Evolutionary conservation across 2,329 filamentous ascomycete genomes (phyloP), one percentile per base, ranked within the genome.

Genomic region (Magnaporthiopsis incrustans): DNA sequence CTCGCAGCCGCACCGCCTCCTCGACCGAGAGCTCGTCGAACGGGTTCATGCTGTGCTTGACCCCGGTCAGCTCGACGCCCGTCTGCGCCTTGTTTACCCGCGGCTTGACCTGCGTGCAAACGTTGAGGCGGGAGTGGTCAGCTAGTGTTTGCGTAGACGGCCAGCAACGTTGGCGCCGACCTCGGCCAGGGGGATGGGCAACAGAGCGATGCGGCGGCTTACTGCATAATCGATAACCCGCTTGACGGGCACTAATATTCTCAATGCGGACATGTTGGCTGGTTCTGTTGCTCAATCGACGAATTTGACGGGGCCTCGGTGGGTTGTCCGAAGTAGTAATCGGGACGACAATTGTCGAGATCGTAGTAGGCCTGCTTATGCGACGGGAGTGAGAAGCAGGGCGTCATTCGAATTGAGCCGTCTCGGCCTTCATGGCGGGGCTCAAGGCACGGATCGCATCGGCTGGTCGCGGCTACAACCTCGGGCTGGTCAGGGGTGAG

Each of bases 1-100:
- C 94, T 77, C 95, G 93, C 74, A 99, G 89, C 57, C 91, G 92
- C 62, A 97, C 91, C 62, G 93, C 91, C 81, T 98, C 95, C 80
- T 99, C 95, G 77, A 99, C 88, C 58, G 92, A 96, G 73, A 99
- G 90, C 78, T 99, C 95, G 82, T 99, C 95, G 79, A 99, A 99
- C 26, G 95, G 95, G 83, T 98, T 99, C 86, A 99, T 94, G 75
- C 89, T 93, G 84, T 98, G 94, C 80, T 98, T 98, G 73, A 98
- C 92, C 70, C 91, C 91, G 68, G 89, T 84, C 64, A 91, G 97
- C 79, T 97, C 94, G 78, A 99, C 89, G 74, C 87, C 94, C 67
- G 94, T 97, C 78, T 85, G 83, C 71, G 85, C 78, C 76, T 87
- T 88, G 81, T 89, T 89, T 75, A 89, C 85, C 70, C 86, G 85